These are phyloP conservation scores for Cajanus cajan DNA, from an alignment of 306 rosid species.

Conservation along the genomic window DNA sequence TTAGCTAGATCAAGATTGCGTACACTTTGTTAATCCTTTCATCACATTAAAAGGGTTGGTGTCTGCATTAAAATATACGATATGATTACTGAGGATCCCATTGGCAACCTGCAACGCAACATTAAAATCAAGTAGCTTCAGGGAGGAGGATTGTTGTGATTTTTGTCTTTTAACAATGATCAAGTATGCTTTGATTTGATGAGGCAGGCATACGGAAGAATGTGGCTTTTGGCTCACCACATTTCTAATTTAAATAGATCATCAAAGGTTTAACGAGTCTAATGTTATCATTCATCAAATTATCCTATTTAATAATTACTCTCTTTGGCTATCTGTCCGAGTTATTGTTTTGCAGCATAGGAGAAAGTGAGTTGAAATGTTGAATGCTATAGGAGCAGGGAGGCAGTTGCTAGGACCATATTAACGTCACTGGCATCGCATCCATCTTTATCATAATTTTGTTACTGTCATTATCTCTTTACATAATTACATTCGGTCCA, in stretches of 20 bases:
- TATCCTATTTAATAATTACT: neutral
- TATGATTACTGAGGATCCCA: neutral
- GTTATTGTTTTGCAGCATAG: neutral
- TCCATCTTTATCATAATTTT: neutral
- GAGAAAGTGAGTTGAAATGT: neutral
- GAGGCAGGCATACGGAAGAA: neutral
- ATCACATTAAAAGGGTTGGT: conserved; percentile 24
- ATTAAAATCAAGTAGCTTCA: conserved; percentile 1
- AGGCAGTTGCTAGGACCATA: neutral
- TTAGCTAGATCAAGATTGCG: conserved; percentile 23
- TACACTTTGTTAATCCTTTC: conserved; percentile 1
- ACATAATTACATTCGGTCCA: neutral
- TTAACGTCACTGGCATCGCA: neutral
- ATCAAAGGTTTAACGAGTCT: neutral
- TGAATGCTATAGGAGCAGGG: too few relatives aligned
- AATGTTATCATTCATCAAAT: neutral
- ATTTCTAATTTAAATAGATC: neutral
- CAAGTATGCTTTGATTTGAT: neutral
- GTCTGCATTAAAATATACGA: conserved; percentile 11
- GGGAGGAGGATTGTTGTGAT: neutral
- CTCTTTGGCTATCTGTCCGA: neutral
- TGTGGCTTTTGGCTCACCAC: neutral
- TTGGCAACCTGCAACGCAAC: conserved; percentile 10
- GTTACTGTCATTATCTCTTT: neutral
- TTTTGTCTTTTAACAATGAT: neutral